Evolutionary conservation across 192 early-diverging fungal genomes (phyloP).

Genomic region (Anaeromyces robustus): DNA sequence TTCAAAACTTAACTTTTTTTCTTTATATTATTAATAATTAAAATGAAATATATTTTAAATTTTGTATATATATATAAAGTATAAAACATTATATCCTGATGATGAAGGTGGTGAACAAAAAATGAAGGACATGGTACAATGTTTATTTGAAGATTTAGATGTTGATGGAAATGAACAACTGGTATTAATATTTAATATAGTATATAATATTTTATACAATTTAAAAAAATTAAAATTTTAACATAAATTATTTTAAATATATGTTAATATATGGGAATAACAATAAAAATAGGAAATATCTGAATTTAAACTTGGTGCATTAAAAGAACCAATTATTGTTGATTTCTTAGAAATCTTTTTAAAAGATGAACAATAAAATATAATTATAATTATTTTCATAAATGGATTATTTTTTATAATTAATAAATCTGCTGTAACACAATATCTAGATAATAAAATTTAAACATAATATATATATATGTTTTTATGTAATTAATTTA

Average conservation of each 20-base stretch:
- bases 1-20: no score
- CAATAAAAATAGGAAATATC: not conserved
- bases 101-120: slow-evolving; percentile 49
- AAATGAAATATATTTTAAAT: not conserved
- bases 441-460: no score
- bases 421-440: no score
- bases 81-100: slow-evolving; percentile 5
- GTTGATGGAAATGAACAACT: slow-evolving; percentile 61
- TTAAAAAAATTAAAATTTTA: no score
- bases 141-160: slow-evolving; percentile 65
- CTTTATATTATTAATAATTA: no score
- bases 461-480: no score
- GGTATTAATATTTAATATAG: slow-evolving; percentile 17
- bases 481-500: no score
- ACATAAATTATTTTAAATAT: no score
- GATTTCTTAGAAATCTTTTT: not conserved
- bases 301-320: not conserved
- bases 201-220: not conserved
- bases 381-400: no score
- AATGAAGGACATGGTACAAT: slow-evolving; percentile 44
- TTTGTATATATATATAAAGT: not conserved
- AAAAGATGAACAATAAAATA: not conserved
- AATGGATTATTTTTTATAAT: no score
- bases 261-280: no score
- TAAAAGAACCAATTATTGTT: not conserved